Evolutionary conservation across 768 basidiomycete species (phyloP), one percentile per base, ranked within the genome.

Genomic region (Galerina marginata): DNA sequence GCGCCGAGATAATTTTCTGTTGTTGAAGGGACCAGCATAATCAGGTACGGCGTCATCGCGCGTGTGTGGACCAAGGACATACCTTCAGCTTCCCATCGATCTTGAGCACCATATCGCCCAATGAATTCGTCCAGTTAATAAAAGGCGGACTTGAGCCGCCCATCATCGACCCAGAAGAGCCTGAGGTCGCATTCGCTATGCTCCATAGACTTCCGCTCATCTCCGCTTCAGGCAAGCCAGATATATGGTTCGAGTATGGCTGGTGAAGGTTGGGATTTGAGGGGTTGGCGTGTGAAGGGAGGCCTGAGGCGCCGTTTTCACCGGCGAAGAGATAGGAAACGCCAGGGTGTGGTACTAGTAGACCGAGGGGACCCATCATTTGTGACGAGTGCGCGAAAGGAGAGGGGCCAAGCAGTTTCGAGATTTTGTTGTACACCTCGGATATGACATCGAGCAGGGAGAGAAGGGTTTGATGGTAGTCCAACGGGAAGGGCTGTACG

Each of bases 371-470:
- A 61, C 90, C 89, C 86, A 89, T 91, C 76, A 90, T 88, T 56
- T 86, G 86, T 15, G 86, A 76, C 9, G 80, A 76, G 63, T 85
- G 83, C 6, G 88, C 81, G 68, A 93, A 89, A 0, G 89, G 88
- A 0, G 92, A 92, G 4, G 93, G 90, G 0, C 93, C 93, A 23
- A 96, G 86, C 53, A 93, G 85, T 68, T 87, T 87, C 9, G 85
- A 84, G 42, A 96, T 90, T 74, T 93, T 94, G 74, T 91, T 88
- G 78, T 96, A 96, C 33, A 93, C 86, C 69, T 95, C 93, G 15
- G 92, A 91, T 42, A 96, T 83, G 49, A 96, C 90, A 70, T 96
- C 95, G 54, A 95, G 87, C 26, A 95, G 86, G 37, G 94, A 93
- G 54, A 94, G 85, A 38, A 95, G 84, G 9, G 91, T 92, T 75